These are phyloP conservation scores for Arachnomyces sp. DNA, from an alignment of 2,329 filamentous ascomycete species.

Conservation along the genomic window DNA sequence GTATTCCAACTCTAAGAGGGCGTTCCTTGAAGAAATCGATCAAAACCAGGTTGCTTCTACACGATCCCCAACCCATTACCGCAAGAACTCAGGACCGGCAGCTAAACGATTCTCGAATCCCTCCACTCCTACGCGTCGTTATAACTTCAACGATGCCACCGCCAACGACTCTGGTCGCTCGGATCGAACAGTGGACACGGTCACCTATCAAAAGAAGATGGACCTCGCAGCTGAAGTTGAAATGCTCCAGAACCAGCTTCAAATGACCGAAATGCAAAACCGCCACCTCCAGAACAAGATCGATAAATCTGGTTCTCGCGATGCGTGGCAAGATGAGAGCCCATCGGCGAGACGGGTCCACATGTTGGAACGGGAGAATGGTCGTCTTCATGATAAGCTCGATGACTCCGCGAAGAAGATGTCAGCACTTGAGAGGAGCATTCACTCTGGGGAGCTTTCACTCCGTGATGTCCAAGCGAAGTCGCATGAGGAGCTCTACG, in stretches of 20 bases:
- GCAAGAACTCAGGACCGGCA: slow-evolving; percentile 49
- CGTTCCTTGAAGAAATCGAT: slow-evolving; percentile 79
- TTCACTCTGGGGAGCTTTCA: slow-evolving; percentile 78
- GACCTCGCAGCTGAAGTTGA: slow-evolving; percentile 86
- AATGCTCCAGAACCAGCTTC: slow-evolving; percentile 85
- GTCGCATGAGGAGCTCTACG: slow-evolving; percentile 88
- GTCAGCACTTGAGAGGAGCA: slow-evolving; percentile 75
- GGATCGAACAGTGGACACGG: slow-evolving; percentile 74
- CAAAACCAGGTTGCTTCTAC: slow-evolving; percentile 66
- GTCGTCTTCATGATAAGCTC: slow-evolving; percentile 82
- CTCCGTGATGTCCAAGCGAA: slow-evolving; percentile 85
- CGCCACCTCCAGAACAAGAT: slow-evolving; percentile 83
- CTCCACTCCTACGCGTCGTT: slow-evolving; percentile 63
- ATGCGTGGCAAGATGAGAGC: slow-evolving; percentile 61
- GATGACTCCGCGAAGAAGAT: slow-evolving; percentile 92
- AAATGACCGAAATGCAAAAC: slow-evolving; percentile 92
- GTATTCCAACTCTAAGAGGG: slow-evolving; percentile 58
- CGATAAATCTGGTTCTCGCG: slow-evolving; percentile 56
- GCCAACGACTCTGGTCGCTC: slow-evolving; percentile 69
- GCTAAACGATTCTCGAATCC: slow-evolving; percentile 61
- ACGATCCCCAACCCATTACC: slow-evolving; percentile 64
- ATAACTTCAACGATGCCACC: slow-evolving; percentile 55
- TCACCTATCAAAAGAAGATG: slow-evolving; percentile 79
- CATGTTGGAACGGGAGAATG: slow-evolving; percentile 88
- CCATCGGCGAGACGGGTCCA: slow-evolving; percentile 74